phyloP scores from a whole-genome alignment of 1,284 basidiomycete genomes.

The Leucoagaricus sp. region DNA sequence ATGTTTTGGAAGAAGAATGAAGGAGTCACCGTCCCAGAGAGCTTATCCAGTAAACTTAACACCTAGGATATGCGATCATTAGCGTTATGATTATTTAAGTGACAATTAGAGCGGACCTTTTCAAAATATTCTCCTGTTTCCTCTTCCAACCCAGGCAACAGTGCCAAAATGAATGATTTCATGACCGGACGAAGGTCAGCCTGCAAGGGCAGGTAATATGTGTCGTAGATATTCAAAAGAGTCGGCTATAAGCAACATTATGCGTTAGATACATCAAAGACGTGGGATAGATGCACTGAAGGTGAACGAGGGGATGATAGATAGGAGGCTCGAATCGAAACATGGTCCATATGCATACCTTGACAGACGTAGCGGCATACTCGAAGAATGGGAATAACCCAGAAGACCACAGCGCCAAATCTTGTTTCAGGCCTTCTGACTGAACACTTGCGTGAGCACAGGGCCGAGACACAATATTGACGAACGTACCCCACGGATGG shows the following conservation, averaged over 20 bases:
- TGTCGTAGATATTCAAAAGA: conserved; percentile 86
- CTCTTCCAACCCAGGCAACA: conserved; percentile 94
- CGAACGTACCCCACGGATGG: conserved; percentile 80
- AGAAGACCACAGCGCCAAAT: conserved; percentile 93
- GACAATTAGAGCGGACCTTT: conserved; percentile 52
- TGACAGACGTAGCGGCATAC: conserved; percentile 94
- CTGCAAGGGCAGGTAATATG: conserved; percentile 88
- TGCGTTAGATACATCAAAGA: not conserved
- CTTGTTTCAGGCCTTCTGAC: conserved; percentile 86
- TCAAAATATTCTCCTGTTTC: conserved; percentile 98
- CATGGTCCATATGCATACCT: no score
- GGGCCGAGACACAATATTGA: not conserved
- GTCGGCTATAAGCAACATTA: conserved; percentile 55
- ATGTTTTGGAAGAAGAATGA: conserved; percentile 95
- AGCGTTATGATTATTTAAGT: not conserved
- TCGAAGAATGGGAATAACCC: conserved; percentile 99
- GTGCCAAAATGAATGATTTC: conserved; percentile 91
- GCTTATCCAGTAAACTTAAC: conserved; percentile 76
- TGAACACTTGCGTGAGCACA: conserved; percentile 32
- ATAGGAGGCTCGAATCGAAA: no score
- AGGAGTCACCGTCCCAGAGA: conserved; percentile 81
- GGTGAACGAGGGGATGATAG: not conserved
- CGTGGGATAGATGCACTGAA: not conserved
- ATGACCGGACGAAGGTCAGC: conserved; percentile 83
- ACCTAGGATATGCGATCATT: conserved; percentile 50